Conservation (phyloP, 208 protist species). For the Leishmania arabica region DNA sequence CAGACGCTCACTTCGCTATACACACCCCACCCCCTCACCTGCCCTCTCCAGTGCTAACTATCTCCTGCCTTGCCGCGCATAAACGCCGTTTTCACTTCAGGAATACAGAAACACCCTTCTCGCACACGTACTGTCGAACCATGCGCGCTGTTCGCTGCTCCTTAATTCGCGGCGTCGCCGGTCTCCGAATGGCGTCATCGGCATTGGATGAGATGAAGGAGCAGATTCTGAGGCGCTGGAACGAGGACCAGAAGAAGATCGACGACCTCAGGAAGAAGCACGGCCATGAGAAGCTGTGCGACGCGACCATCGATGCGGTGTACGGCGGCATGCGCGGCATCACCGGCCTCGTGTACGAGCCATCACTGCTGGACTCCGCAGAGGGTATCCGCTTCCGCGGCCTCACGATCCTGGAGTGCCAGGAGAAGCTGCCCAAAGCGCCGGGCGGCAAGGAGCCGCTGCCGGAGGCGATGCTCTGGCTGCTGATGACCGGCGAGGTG, state of each 20-base stretch:
- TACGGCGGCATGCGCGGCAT: conserved; percentile 97
- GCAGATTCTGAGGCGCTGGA: conserved; percentile 39
- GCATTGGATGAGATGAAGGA: conserved; percentile 63
- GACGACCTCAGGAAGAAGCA: conserved; percentile 83
- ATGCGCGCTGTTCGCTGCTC: conserved; percentile 34
- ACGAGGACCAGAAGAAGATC: conserved; percentile 63
- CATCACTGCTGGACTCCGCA: conserved; percentile 95
- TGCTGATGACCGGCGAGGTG: conserved; percentile 96
- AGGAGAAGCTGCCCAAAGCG: conserved; percentile 91
- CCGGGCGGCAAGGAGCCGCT: conserved; percentile 88
- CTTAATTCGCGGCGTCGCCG: conserved; percentile 17
- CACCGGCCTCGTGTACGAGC: conserved; percentile 96
- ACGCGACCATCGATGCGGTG: conserved; percentile 86
- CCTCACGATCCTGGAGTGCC: conserved; percentile 95
- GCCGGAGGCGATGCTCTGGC: conserved; percentile 97
- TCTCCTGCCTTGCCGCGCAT: not conserved
- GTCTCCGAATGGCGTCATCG: conserved; percentile 31
- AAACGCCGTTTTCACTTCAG: not conserved
- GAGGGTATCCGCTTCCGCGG: conserved; percentile 98
- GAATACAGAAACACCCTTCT: not conserved
- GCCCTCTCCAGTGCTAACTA: not conserved
- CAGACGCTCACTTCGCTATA: not conserved
- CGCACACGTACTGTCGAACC: conserved; percentile 10
- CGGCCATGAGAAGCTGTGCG: conserved; percentile 86
- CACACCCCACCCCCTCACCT: not conserved